Evolutionary conservation across 192 early-diverging fungal species (phyloP).

Genomic region (Jimgerdemannia lactiflua): DNA sequence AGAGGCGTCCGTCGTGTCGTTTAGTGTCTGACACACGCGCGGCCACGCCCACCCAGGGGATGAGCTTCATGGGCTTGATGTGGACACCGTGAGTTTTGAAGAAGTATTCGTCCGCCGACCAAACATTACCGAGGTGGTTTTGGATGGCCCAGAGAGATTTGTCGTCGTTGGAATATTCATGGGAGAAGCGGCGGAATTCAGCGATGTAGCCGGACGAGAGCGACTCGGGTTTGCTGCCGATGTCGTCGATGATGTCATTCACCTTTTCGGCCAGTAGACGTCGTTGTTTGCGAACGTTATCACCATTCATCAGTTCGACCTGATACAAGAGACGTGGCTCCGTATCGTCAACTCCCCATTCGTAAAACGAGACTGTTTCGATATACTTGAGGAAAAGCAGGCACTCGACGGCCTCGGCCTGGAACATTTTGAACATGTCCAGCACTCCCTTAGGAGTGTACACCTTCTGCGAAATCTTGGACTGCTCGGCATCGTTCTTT

Average conservation of each 20-base stretch:
- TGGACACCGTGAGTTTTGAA: neutral
- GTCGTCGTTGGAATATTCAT: slow-evolving; percentile 5
- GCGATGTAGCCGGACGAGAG: slow-evolving; percentile 11
- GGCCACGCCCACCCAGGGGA: slow-evolving; percentile 38
- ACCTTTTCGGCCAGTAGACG: slow-evolving; percentile 6
- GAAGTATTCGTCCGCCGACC: slow-evolving; percentile 7
- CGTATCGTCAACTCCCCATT: slow-evolving; percentile 8
- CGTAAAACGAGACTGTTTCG: slow-evolving; percentile 28
- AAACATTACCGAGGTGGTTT: slow-evolving; percentile 16
- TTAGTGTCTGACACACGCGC: slow-evolving; percentile 5
- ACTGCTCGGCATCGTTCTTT: slow-evolving; percentile 16
- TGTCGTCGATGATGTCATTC: slow-evolving; percentile 2
- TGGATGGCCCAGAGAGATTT: slow-evolving; percentile 18
- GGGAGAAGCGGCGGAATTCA: slow-evolving; percentile 11
- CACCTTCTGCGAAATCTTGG: slow-evolving; percentile 16
- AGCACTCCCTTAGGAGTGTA: slow-evolving; percentile 23
- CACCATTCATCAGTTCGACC: slow-evolving; percentile 22
- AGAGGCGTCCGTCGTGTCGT: slow-evolving; percentile 15
- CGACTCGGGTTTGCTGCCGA: neutral
- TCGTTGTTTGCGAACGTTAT: slow-evolving; percentile 11
- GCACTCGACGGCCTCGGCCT: slow-evolving; percentile 21
- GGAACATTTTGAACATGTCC: slow-evolving; percentile 22
- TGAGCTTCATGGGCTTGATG: slow-evolving; percentile 19
- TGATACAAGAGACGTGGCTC: slow-evolving; percentile 12
- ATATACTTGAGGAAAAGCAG: slow-evolving; percentile 32